Evolutionary conservation across 2,329 filamentous ascomycete species (phyloP), one percentile per base, ranked within the genome.

Genomic region (Sclerotinia trifoliorum): DNA sequence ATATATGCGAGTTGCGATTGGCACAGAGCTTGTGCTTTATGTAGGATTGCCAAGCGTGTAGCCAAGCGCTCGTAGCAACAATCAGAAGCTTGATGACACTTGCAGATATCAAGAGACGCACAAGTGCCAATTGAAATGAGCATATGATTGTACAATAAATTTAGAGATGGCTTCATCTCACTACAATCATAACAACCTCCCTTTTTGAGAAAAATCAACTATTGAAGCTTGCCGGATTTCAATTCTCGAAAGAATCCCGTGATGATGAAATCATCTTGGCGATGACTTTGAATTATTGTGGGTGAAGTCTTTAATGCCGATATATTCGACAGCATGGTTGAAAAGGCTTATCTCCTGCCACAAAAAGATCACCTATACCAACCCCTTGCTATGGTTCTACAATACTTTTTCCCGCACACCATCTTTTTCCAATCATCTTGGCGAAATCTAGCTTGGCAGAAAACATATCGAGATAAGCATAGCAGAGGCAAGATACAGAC

Each of bases 261-360:
- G 65, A 46, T 67, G 48, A n/a, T 24, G 21, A 24, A 19, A 61
- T 51, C 39, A 46, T 26, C 65, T 63, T 67, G 65, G 65, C 65
- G 10, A 67, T n/a, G 21, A 52, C 46, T 39, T 55, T 5, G 17
- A 19, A 8, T 49, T 29, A 26, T 39, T 62, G 21, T 39, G 24
- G 29, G 1, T 21, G n/a, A 51, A 39, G 26, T 52, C 7, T 21
- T 15, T 15, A 46, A 48, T 67, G 35, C 48, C 32, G 46, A 19
- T 54, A 4, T 52, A 5, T 26, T 67, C 32, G 21, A 44, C 35
- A 56, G 19, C 26, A 32, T 67, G 48, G 24, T 17, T 15, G 32
- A 67, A 62, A 52, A 35, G 35, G 65, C 48, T 62, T 67, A 39
- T 67, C 65, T 67, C 48, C 65, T 67, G 48, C 48, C 56, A 17